Evolutionary conservation across 2,329 filamentous ascomycete species (phyloP), one percentile per base, ranked within the genome.

Genomic region (Nigrospora osmanthi): DNA sequence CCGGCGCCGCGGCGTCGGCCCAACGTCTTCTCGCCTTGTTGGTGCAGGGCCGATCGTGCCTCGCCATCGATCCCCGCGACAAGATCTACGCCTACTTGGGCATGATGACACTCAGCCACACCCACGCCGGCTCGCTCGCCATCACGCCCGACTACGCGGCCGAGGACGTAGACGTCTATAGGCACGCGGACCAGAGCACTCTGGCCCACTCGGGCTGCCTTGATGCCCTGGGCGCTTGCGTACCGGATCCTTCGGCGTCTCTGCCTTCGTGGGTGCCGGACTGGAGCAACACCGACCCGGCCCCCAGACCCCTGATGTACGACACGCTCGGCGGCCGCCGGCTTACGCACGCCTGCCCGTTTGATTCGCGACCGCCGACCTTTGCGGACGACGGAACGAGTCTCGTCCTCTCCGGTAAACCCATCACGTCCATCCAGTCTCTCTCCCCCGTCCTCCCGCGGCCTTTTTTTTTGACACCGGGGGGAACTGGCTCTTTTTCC

Each of bases 261-360:
- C 30, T 46, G 34, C 44, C 44, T 7, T 17, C 28, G 14, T 46
- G 44, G 44, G 44, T 46, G 15, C 44, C 44, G 9, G 44, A 46
- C 32, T 46, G 44, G 44, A 46, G 38, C 28, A 33, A 37, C 19
- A 33, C 38, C 7, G 35, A 38, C 19, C 17, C 33, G 11, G 35
- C 30, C 30, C 37, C 35, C 12, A 17, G 23, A 9, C 44, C 44
- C 6, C 19, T 46, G 39, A 36, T 46, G n/a, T 36, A 37, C 34
- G 44, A 46, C 35, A 36, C 44, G 16, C 35, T 46, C 11, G 44
- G 44, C 13, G n/a, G 30, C n/a, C 38, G 32, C 14, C 38, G 44
- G 9, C 19, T 13, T 13, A 34, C 44, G 13, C 39, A 38, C 17
- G 44, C 44, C 37, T 31, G 37, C 9, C 4, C 34, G 13, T 2